Evolutionary conservation across 345 rosid genomes (phyloP).

Genomic region (Citrus inodora): DNA sequence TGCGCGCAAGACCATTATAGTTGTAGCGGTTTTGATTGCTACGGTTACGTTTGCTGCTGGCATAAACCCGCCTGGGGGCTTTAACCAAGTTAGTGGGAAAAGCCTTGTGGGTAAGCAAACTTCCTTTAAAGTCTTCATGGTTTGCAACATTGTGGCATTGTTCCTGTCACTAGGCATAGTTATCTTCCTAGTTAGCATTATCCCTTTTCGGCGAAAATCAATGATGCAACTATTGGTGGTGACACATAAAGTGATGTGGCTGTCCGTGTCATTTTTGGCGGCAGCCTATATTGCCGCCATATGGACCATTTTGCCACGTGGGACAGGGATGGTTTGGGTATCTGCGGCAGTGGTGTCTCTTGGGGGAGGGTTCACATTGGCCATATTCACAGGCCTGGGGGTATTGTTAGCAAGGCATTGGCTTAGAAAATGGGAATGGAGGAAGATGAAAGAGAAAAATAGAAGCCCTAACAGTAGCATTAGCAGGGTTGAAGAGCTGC

Average conservation of each 20-base stretch:
- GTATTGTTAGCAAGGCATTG: constrained; percentile 35
- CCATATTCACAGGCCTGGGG: constrained; percentile 38
- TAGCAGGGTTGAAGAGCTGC: constrained; percentile 39
- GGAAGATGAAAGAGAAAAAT: constrained; percentile 18
- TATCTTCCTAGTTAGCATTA: constrained; percentile 52
- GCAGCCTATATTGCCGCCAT: constrained; percentile 52
- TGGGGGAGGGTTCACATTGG: constrained; percentile 41
- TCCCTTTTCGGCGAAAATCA: constrained; percentile 52
- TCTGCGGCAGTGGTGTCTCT: constrained; percentile 24
- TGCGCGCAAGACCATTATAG: constrained; percentile 54
- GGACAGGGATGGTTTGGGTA: constrained; percentile 34
- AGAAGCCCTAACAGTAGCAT: constrained; percentile 30
- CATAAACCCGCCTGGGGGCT: constrained; percentile 66
- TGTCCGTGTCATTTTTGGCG: constrained; percentile 53
- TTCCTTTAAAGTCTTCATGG: constrained; percentile 51
- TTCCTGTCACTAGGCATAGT: constrained; percentile 55
- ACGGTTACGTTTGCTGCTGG: constrained; percentile 68
- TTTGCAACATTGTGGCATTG: constrained; percentile 54
- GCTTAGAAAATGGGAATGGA: constrained; percentile 46
- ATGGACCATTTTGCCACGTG: constrained; percentile 47
- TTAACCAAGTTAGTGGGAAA: constrained; percentile 37
- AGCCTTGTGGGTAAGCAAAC: constrained; percentile 22
- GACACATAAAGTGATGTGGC: constrained; percentile 63
- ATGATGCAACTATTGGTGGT: constrained; percentile 41
- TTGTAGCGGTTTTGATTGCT: constrained; percentile 63